Evolutionary conservation across 495 filamentous ascomycete genomes (phyloP).

Genomic region (Parathielavia hyrcaniae): DNA sequence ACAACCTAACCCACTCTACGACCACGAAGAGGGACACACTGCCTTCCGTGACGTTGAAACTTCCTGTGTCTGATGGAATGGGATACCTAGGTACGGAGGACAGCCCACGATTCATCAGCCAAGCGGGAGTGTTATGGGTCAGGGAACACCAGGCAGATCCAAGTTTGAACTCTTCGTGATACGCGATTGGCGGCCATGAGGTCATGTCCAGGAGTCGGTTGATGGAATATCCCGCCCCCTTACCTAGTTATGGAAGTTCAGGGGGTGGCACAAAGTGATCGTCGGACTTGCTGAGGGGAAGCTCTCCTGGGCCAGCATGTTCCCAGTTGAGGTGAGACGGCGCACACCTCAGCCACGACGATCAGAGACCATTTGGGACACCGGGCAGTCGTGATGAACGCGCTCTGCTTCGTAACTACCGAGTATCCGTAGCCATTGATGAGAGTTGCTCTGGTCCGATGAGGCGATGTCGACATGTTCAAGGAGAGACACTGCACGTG

Average conservation of each 20-base stretch:
- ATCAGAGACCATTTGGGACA: not conserved
- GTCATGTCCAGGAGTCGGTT: not conserved
- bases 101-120: slow-evolving; percentile 8
- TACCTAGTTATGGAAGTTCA: not conserved
- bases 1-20: not conserved
- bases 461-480: not conserved
- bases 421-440: not conserved
- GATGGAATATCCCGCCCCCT: not conserved
- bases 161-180: not conserved
- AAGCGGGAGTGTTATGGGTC: not conserved
- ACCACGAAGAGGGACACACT: not conserved
- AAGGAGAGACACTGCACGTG: not conserved
- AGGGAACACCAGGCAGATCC: not conserved
- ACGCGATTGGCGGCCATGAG: not conserved
- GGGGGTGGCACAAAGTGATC: not conserved
- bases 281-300: not conserved
- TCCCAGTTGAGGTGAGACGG: slow-evolving; percentile 7
- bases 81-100: slow-evolving; percentile 1
- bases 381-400: not conserved
- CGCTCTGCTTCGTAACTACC: no score
- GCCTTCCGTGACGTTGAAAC: not conserved
- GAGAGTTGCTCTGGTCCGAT: not conserved
- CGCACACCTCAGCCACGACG: not conserved
- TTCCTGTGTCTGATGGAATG: slow-evolving; percentile 1
- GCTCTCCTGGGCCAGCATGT: not conserved